Base-by-base conservation (phyloP, 1,284 basidiomycete genomes). In the Cerrena zonata region DNA sequence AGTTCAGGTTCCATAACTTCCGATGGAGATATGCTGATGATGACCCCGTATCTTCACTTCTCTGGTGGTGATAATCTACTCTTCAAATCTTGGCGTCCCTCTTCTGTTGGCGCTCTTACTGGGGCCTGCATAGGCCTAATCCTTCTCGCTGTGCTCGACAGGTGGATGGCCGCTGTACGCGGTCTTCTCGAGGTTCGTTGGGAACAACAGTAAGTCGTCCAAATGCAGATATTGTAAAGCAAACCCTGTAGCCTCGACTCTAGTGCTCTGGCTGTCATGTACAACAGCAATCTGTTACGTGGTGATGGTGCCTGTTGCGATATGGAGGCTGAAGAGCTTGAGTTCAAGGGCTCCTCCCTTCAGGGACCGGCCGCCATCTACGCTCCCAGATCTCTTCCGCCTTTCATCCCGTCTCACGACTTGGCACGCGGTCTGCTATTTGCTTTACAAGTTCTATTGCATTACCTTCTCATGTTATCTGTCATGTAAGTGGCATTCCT, bases 51-150 rank as follows among this genome's bases (percentile, higher is more conserved):
- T 63, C 67, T 90, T 21, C 87, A 89, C 61, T 84, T 88, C 56
- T 72, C 74, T 15, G 67, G 70, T 4, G 77, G 78, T 4, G 86
- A 89, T 56, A 68, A 71, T 42, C 72, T 93, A 3, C 76, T 82
- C 66, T 91, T 92, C 71, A 61, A 78, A 55, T 69, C 75, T 1
- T 89, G 86, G 82, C 69, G 68, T 2, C 90, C 91, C 0, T 73
- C 72, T 0, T 82, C 84, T 1, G 58, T 71, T 11, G 88, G 86
- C 25, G 82, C 84, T 0, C 77, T 89, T 24, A 79, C 78, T 15
- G 89, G 86, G 2, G 86, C 88, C 41, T 87, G 82, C 62, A 74
- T 92, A 51, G 84, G 76, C 0, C 71, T 93, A 19, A 73, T 86
- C 58, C 41, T 82, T 21, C 68, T 92, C 26, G 80, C 80, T 5